Evolutionary conservation across 768 basidiomycete genomes (phyloP), one percentile per base, ranked within the genome.

Genomic region (Mycena floridula): DNA sequence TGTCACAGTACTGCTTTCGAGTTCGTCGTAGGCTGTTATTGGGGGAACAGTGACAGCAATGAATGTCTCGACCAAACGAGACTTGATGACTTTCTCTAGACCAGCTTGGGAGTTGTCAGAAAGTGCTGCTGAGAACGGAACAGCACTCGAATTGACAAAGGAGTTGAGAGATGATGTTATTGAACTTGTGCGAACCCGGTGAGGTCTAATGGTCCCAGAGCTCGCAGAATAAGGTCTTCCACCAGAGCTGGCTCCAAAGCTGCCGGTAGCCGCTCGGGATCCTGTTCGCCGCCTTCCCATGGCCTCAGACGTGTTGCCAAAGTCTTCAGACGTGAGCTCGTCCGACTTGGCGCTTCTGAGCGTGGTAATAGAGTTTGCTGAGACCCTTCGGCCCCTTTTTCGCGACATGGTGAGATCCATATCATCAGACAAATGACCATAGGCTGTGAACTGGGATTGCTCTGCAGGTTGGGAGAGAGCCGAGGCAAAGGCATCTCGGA

Each of bases 31-130:
- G 13, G 32, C 7, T 3, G 15, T 15, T 18, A 35, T 35, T n/a
- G n/a, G n/a, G n/a, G 32, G 32, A 35, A 81, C 62, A 25, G 69
- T 67, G 35, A 89, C 60, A 12, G 79, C 73, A 44, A 90, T 62
- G 53, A 88, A 87, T 0, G 88, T 87, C 61, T 89, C 85, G 20
- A 90, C 81, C 24, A 91, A 66, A 39, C 88, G 78, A 25, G 87
- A 82, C 43, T 68, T 65, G 9, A 91, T 71, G 12, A 89, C 74
- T 52, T 72, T 82, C 66, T 90, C 86, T 37, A 90, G 66, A 7
- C 70, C 74, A 23, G 63, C 63, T 56, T 90, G 88, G 4, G 86
- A 85, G 48, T 83, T 73, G 53, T 81, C 80, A 13, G 70, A 70
- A 44, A 76, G 63, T 28, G 41, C 48, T 27, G 57, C 52, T 35